phyloP scores from a whole-genome alignment of 2,329 filamentous ascomycete species.

The Proliferodiscus dingleyae region DNA sequence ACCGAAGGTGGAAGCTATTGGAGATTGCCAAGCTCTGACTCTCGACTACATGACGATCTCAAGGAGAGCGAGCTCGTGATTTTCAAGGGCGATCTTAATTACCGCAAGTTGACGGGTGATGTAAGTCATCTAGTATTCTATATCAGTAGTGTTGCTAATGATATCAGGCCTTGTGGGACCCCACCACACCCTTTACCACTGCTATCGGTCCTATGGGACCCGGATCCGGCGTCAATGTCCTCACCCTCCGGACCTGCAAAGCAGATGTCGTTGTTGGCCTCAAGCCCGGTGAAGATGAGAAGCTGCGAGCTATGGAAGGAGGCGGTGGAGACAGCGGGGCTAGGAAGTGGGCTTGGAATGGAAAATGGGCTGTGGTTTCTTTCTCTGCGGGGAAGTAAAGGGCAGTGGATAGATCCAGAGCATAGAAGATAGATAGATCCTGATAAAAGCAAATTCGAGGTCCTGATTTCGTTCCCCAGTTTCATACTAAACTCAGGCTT shows the following conservation, averaged over 20 bases:
- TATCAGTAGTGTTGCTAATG: constrained; percentile 11
- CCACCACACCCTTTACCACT: constrained; percentile 77
- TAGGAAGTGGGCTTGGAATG: constrained; percentile 90
- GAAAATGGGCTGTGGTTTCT: constrained; percentile 94
- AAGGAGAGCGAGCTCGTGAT: constrained; percentile 81
- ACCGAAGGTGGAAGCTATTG: constrained; percentile 84
- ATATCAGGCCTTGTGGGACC: constrained; percentile 67
- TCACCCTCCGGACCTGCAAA: constrained; percentile 92
- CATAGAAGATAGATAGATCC: too few relatives aligned
- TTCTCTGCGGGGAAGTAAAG: constrained; percentile 64
- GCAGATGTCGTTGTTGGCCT: constrained; percentile 92
- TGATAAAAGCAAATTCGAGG: too few relatives aligned
- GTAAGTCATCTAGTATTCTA: constrained; percentile 45
- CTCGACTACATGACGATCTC: constrained; percentile 68
- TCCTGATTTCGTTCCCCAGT: too few relatives aligned
- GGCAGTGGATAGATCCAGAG: too few relatives aligned
- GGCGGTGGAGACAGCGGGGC: constrained; percentile 62
- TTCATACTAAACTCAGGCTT: too few relatives aligned
- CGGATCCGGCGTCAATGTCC: constrained; percentile 73
- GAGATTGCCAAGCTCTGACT: constrained; percentile 68
- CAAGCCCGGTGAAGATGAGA: constrained; percentile 76
- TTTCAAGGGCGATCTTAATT: constrained; percentile 97
- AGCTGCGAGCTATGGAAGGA: constrained; percentile 60
- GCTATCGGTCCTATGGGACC: constrained; percentile 84
- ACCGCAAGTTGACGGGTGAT: constrained; percentile 86